Percentiles rank a stretch among this genome's conserved stretches.
phyloP scores from a whole-genome alignment of 257 asterid species.

The Lycium ferocissimum region DNA sequence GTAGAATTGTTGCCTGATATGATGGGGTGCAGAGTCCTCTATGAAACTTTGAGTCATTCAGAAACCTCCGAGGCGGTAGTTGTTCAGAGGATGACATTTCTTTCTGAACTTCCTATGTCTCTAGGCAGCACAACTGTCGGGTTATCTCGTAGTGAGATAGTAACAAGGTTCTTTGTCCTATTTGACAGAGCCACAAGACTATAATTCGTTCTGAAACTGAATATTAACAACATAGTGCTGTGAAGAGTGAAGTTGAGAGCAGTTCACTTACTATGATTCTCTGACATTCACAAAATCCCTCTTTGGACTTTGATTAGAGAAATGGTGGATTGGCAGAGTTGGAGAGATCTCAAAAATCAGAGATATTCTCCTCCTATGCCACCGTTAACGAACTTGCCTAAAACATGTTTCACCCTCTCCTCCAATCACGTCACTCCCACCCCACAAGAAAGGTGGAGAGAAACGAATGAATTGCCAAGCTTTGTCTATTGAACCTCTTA shows the following conservation, averaged over 20 bases:
- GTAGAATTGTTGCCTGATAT: neutral
- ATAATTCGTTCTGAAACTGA: neutral
- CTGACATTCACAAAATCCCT: neutral
- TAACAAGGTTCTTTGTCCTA: neutral
- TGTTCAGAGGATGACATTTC: neutral
- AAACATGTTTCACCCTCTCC: slow-evolving; percentile 6
- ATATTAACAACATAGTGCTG: neutral
- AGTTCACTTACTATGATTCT: neutral
- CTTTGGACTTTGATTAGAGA: neutral
- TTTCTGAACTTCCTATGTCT: neutral
- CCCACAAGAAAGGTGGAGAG: neutral
- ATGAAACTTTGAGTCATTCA: slow-evolving; percentile 3
- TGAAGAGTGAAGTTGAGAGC: neutral
- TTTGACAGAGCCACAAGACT: neutral
- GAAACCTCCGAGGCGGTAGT: neutral
- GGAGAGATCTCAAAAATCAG: neutral
- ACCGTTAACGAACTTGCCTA: neutral
- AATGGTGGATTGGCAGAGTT: neutral
- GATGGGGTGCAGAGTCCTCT: neutral
- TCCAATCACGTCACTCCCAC: neutral
- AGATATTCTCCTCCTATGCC: neutral
- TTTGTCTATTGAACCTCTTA: neutral
- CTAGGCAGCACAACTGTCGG: neutral
- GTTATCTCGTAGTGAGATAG: neutral
- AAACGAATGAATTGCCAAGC: neutral